phyloP scores from a whole-genome alignment of 352 stramenopile genomes.

The Blastocystis sp. region DNA sequence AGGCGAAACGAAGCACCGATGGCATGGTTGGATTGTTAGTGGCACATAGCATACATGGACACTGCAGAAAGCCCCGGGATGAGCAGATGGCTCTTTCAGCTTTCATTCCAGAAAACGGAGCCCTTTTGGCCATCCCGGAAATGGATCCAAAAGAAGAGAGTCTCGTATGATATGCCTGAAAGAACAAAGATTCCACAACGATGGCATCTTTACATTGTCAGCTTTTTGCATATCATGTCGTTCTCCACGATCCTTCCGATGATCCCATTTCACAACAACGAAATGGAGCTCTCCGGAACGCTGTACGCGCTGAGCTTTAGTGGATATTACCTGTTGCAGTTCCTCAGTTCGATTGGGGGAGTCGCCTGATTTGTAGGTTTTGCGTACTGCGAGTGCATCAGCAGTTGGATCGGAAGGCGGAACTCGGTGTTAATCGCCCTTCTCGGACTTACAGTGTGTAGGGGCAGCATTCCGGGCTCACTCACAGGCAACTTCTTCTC shows the following conservation, averaged over 20 bases:
- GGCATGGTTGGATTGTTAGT: no score
- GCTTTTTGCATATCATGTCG: conserved; percentile 45
- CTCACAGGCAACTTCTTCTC: conserved; percentile 33
- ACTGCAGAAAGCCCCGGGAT: no score
- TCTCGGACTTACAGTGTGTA: conserved; percentile 18
- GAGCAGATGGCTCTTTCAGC: no score
- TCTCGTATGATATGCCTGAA: not conserved
- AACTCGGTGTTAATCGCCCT: conserved; percentile 1
- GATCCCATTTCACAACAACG: conserved; percentile 39
- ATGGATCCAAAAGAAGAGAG: not conserved
- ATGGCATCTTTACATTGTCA: conserved; percentile 39
- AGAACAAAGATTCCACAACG: not conserved
- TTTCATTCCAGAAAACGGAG: no score
- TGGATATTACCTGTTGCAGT: conserved; percentile 56
- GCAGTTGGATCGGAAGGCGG: not conserved
- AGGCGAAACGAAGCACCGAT: no score
- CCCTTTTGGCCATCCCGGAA: no score
- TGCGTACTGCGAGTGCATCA: not conserved
- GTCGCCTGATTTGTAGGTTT: not conserved
- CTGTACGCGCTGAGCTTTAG: conserved; percentile 55
- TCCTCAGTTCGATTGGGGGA: not conserved
- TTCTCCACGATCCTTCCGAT: conserved; percentile 50
- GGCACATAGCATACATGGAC: no score
- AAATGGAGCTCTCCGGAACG: not conserved
- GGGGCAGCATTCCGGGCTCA: not conserved